Evolutionary conservation across 148 eudicot species (phyloP).

Genomic region (Rhododendron mucronatum): DNA sequence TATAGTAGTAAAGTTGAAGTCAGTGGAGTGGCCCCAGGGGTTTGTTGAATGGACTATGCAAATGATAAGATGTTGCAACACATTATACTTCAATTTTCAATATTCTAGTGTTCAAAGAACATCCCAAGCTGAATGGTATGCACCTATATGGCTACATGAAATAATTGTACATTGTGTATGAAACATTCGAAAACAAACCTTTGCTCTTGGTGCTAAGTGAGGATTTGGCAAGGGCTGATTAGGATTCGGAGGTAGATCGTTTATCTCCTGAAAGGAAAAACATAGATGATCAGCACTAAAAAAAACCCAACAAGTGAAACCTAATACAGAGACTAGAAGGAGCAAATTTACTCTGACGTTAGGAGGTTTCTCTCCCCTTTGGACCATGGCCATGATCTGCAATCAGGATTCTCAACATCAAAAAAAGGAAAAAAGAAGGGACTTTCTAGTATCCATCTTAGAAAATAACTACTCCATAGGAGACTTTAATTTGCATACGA

Average conservation of each 20-base stretch:
- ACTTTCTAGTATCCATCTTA: not conserved
- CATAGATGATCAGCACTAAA: conserved; percentile 4
- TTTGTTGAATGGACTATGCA: not conserved
- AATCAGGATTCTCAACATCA: conserved; percentile 11
- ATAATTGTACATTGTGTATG: not conserved
- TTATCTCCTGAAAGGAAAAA: conserved; percentile 62
- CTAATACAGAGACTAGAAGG: not conserved
- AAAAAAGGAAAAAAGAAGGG: not conserved
- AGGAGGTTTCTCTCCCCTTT: conserved; percentile 88
- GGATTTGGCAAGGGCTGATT: conserved; percentile 83
- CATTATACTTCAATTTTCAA: not conserved
- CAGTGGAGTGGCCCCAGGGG: not conserved
- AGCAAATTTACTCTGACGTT: conserved; percentile 65
- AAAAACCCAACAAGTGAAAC: not conserved
- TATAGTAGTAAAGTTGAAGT: not conserved
- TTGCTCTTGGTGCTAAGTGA: conserved; percentile 61
- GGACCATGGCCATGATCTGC: conserved; percentile 91
- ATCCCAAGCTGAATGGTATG: not conserved
- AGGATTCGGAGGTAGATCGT: conserved; percentile 91
- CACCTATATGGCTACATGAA: not conserved
- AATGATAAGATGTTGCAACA: not conserved
- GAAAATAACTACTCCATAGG: not conserved
- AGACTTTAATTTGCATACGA: not conserved
- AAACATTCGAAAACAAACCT: conserved; percentile 37
- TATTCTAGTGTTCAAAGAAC: not conserved